Conservation (phyloP, 257 asterid genomes). For the Solanum tacnaense region DNA sequence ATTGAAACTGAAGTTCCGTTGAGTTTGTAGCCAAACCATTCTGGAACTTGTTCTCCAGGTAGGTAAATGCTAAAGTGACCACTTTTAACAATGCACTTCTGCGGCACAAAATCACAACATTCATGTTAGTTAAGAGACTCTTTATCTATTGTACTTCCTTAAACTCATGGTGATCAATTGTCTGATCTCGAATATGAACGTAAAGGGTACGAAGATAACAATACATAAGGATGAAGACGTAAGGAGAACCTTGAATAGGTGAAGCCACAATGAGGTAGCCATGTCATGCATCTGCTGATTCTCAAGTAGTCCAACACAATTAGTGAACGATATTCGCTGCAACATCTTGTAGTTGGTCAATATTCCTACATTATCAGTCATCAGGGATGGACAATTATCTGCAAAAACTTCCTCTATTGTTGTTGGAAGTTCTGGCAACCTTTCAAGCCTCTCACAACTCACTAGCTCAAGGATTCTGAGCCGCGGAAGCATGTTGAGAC, state of each 20-base stretch:
- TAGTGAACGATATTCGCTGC: background rate
- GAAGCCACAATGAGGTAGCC: background rate
- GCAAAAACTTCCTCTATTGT: background rate
- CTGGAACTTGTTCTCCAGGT: background rate
- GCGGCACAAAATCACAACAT: background rate
- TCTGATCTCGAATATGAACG: background rate
- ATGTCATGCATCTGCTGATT: background rate
- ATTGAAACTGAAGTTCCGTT: background rate
- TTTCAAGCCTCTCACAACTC: background rate
- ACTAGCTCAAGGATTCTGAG: constrained; percentile 1
- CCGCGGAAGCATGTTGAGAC: background rate
- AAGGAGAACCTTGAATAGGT: background rate
- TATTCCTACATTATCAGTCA: background rate
- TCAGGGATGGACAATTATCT: background rate
- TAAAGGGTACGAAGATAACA: background rate
- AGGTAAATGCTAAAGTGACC: background rate
- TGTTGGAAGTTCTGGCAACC: constrained; percentile 3
- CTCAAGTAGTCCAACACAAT: background rate
- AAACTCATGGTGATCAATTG: background rate
- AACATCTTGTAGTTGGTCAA: background rate
- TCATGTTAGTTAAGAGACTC: background rate
- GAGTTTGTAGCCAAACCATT: background rate
- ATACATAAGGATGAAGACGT: background rate
- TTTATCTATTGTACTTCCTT: background rate
- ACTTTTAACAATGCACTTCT: background rate